Evolutionary conservation across 192 early-diverging fungal species (phyloP).

Genomic region (Jimgerdemannia lactiflua): DNA sequence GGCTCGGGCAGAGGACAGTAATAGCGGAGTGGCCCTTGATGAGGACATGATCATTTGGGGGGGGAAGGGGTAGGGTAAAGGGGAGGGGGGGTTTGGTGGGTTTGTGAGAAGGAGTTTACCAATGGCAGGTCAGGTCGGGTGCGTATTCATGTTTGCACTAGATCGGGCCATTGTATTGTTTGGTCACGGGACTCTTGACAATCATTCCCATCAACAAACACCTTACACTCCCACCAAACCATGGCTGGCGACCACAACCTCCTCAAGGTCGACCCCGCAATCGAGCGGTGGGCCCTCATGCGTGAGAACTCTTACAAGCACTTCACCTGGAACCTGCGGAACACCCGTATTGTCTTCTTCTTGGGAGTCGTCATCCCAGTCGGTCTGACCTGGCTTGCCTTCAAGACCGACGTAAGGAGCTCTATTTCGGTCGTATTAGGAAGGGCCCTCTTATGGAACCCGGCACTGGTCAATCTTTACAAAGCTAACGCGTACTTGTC

Average conservation of each 20-base stretch:
- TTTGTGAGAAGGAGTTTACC: no score
- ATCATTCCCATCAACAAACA: no score
- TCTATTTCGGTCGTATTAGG: background rate
- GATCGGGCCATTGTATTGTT: no score
- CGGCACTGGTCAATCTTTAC: background rate
- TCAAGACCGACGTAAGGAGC: slow-evolving; percentile 32
- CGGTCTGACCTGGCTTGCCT: slow-evolving; percentile 28
- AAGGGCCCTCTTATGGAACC: background rate
- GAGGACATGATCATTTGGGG: background rate
- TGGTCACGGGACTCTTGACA: no score
- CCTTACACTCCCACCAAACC: background rate
- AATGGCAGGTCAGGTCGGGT: no score
- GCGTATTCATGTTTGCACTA: no score
- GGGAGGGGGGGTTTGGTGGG: background rate
- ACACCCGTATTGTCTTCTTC: slow-evolving; percentile 14
- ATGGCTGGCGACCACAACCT: slow-evolving; percentile 27
- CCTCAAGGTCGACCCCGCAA: slow-evolving; percentile 32
- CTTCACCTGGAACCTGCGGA: slow-evolving; percentile 32
- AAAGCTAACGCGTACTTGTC: background rate
- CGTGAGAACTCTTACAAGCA: slow-evolving; percentile 37
- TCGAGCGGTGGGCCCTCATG: slow-evolving; percentile 36
- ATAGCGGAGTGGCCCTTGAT: slow-evolving; percentile 3
- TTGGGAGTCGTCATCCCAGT: slow-evolving; percentile 33
- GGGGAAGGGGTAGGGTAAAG: background rate
- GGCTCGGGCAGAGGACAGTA: slow-evolving; percentile 1